These are phyloP conservation scores for Lecanicillium sp. DNA, from an alignment of 2,329 filamentous ascomycete species.

Conservation along the genomic window DNA sequence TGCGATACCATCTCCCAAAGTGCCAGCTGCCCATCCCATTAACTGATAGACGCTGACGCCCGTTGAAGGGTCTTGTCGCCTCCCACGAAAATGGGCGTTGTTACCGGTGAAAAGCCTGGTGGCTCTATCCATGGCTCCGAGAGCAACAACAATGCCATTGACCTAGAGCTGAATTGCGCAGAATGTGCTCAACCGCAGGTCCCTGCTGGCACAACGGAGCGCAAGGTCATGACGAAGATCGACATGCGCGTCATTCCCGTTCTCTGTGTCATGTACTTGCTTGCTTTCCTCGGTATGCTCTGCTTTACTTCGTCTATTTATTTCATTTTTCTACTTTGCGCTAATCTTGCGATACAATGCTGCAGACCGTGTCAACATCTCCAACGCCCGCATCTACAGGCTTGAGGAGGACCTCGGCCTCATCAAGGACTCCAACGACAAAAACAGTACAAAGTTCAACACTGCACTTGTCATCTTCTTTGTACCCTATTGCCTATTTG, in stretches of 20 bases:
- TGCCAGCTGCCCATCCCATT: no score
- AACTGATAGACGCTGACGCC: no score
- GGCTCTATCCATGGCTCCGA: constrained; percentile 10
- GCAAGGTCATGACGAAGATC: constrained; percentile 59
- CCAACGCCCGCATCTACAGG: constrained; percentile 64
- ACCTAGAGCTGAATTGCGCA: constrained; percentile 3
- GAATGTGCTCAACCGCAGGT: constrained; percentile 10
- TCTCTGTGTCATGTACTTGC: constrained; percentile 62
- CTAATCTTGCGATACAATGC: no score
- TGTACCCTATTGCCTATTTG: constrained; percentile 64
- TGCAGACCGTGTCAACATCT: constrained; percentile 69
- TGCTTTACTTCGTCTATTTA: no score
- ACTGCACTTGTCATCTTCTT: constrained; percentile 76
- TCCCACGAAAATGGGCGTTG: constrained; percentile 12
- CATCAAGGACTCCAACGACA: constrained; percentile 26
- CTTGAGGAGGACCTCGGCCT: constrained; percentile 57
- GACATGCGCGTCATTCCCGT: constrained; percentile 66
- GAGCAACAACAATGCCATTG: no score
- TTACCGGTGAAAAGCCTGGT: constrained; percentile 12
- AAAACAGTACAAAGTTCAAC: constrained; percentile 56
- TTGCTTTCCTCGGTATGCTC: constrained; percentile 60
- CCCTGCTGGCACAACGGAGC: constrained; percentile 52
- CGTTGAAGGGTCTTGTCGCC: no score
- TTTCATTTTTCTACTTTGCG: no score
- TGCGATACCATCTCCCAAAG: no score